Base-by-base conservation (phyloP, 176 grass and related monocot species). In the Elaeis guineensis region DNA sequence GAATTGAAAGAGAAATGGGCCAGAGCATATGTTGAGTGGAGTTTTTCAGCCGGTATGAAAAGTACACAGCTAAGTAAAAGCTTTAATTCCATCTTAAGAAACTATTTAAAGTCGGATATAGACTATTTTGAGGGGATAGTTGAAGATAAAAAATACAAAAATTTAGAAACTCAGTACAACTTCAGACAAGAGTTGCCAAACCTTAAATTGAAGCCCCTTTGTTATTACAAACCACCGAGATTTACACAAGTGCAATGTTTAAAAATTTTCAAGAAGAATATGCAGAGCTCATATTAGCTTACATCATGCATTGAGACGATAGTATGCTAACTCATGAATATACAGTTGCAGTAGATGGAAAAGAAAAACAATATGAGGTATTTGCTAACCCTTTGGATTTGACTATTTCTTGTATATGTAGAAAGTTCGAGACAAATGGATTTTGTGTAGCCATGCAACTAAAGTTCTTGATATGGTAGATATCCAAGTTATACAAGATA, bases 1-100 rank as follows among this genome's bases (percentile, higher is more conserved):
- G 76, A 80, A 63, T 80, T 51, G 87, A 84, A 77, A 62, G 23
- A 87, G 21, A 92, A 83, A 54, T 92, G 89, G 80, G 73, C 79
- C 55, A 82, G 65, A 11, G 69, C 83, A 53, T 87, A 83, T 39
- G 67, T 72, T 58, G 69, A 39, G 67, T 72, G 59, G 69, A 39
- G 72, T 25, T 93, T 93, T 68, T 83, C 76, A 53, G 83, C 69
- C 58, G 83, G 83, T 35, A 93, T 87, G 77, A 78, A 59, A 61
- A 78, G 57, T 55, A 78, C 83, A 64, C 49, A 72, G 20, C 66
- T 77, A 19, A 84, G 77, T 54, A 74, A 84, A 50, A 21, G 54
- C 55, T 59, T 87, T 29, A 66, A 76, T 23, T 23, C 54, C 19
- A 70, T 71, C 23, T 11, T 81, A 48, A 39, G 50, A 35, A 54